Evolutionary conservation across 2,329 filamentous ascomycete genomes (phyloP).

Genomic region (Ascomycota sp.): DNA sequence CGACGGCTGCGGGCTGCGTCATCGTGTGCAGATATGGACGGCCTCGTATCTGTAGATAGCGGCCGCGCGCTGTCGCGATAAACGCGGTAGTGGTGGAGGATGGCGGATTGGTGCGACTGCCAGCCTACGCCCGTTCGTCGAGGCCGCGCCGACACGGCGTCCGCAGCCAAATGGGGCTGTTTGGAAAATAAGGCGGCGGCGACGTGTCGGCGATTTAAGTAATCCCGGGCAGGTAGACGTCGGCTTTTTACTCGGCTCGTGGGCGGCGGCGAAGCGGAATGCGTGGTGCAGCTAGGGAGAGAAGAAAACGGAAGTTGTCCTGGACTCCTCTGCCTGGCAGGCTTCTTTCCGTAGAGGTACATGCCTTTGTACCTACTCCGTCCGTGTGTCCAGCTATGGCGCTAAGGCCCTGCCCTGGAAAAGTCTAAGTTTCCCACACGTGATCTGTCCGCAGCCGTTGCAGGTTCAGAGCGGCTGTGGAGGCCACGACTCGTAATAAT

Average conservation of each 20-base stretch:
- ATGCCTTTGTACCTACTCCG: conserved; percentile 5
- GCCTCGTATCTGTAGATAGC: conserved; percentile 4
- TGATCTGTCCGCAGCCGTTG: conserved; percentile 6
- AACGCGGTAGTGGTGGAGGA: conserved; percentile 13
- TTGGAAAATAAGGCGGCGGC: conserved; percentile 9
- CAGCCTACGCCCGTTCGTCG: conserved; percentile 17
- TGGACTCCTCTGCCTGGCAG: conserved; percentile 11
- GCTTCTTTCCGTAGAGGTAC: conserved; percentile 2
- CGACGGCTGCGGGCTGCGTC: conserved; percentile 19
- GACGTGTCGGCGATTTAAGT: conserved; percentile 3
- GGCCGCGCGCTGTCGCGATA: conserved; percentile 20
- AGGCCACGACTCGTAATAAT: too few species aligned
- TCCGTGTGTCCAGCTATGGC: conserved; percentile 8
- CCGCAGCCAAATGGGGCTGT: conserved; percentile 12
- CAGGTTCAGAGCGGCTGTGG: too few species aligned
- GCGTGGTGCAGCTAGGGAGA: conserved; percentile 9
- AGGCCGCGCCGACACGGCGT: conserved; percentile 12
- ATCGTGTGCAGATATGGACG: conserved; percentile 11
- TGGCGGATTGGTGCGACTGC: conserved; percentile 18
- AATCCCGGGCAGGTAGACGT: background rate
- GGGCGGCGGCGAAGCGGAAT: conserved; percentile 9
- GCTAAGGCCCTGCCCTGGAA: conserved; percentile 10
- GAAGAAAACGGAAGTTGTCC: conserved; percentile 12
- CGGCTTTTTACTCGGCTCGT: conserved; percentile 2
- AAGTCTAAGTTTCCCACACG: conserved; percentile 12